A percentile compares a stretch with the other conserved stretches of the same genome.
These are phyloP conservation scores for Camellia granthamiana DNA, from an alignment of 148 eudicot species.

Conservation along the genomic window DNA sequence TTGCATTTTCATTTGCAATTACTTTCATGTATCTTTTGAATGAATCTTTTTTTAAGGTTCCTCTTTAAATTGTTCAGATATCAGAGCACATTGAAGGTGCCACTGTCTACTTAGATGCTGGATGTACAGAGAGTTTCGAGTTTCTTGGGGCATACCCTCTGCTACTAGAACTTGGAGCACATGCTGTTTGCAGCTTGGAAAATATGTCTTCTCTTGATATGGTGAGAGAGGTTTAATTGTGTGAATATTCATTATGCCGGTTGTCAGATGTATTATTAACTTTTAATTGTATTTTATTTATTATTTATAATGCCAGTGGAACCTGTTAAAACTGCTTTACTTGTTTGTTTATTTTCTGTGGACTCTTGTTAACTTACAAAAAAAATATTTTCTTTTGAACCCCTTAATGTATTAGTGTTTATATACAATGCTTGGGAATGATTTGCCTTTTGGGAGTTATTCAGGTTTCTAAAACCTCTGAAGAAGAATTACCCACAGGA, in stretches of 20 bases:
- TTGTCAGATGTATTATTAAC: not conserved
- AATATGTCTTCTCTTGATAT: constrained; percentile 72
- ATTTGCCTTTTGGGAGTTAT: not conserved
- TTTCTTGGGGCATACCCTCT: constrained; percentile 74
- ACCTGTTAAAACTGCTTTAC: not conserved
- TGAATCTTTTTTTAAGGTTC: not conserved
- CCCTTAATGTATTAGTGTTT: not conserved
- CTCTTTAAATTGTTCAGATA: constrained; percentile 39
- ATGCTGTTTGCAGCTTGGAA: constrained; percentile 88
- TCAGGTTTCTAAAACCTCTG: not conserved
- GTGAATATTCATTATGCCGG: not conserved
- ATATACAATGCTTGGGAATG: not conserved
- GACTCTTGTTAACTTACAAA: not conserved
- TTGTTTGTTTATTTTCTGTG: not conserved
- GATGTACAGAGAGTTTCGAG: constrained; percentile 92
- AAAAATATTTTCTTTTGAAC: not conserved
- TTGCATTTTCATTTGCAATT: not conserved
- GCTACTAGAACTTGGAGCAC: constrained; percentile 78
- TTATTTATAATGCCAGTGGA: not conserved
- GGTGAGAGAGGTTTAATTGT: constrained; percentile 35
- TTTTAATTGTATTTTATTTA: not conserved
- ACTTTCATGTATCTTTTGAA: not conserved
- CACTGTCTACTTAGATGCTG: constrained; percentile 81
- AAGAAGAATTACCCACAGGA: not conserved
- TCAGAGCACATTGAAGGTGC: constrained; percentile 73